Evolutionary conservation across 2,329 filamentous ascomycete species (phyloP).

Genomic region (Aspergillus alliaceus): DNA sequence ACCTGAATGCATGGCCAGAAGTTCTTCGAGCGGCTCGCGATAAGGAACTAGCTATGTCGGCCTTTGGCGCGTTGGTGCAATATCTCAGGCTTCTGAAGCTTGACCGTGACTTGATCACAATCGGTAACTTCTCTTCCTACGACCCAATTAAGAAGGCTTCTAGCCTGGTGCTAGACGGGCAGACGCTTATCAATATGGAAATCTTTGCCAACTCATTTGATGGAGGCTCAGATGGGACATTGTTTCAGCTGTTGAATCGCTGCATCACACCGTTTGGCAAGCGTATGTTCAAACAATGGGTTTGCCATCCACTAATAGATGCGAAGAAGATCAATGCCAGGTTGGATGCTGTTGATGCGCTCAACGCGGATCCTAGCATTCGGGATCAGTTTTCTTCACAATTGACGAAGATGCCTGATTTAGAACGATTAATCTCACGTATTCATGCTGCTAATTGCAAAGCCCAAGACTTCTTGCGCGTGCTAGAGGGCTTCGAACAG

Average conservation of each 20-base stretch:
- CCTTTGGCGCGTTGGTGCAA: slow-evolving; percentile 82
- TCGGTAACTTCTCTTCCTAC: slow-evolving; percentile 89
- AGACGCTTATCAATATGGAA: slow-evolving; percentile 97
- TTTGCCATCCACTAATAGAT: slow-evolving; percentile 91
- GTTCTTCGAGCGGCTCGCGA: slow-evolving; percentile 69
- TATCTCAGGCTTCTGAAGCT: slow-evolving; percentile 87
- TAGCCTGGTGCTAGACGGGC: slow-evolving; percentile 88
- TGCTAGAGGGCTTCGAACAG: slow-evolving; percentile 94
- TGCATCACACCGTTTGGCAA: slow-evolving; percentile 98
- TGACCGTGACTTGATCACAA: slow-evolving; percentile 80
- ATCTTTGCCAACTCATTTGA: slow-evolving; percentile 92
- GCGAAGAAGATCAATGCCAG: slow-evolving; percentile 86
- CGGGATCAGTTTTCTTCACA: slow-evolving; percentile 87
- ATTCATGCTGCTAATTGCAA: slow-evolving; percentile 91
- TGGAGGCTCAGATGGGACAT: slow-evolving; percentile 77
- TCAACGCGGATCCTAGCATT: slow-evolving; percentile 78
- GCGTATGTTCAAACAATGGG: slow-evolving; percentile 92
- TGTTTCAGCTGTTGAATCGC: slow-evolving; percentile 87
- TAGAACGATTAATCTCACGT: slow-evolving; percentile 90
- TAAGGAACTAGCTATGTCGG: slow-evolving; percentile 84
- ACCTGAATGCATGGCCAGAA: slow-evolving; percentile 73
- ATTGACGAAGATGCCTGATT: slow-evolving; percentile 86
- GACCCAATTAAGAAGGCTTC: slow-evolving; percentile 88
- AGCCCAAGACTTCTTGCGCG: slow-evolving; percentile 87
- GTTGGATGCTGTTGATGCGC: slow-evolving; percentile 87